Conservation (phyloP, 495 filamentous ascomycete genomes). For the Penicillium desertorum region DNA sequence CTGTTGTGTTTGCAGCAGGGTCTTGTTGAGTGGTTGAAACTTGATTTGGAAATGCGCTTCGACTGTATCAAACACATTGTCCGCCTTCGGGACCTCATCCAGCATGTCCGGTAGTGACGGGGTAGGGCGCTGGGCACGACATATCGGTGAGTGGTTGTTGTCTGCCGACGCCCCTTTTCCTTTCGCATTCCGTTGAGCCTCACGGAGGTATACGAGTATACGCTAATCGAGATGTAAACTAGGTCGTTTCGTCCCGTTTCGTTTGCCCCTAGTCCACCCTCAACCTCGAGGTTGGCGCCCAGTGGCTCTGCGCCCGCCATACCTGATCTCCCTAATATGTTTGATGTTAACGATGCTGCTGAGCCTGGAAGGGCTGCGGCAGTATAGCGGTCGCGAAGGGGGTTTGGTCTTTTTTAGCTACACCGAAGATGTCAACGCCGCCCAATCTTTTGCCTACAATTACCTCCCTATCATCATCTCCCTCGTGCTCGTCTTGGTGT, state of each 20-base stretch:
- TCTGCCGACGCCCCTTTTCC: background rate
- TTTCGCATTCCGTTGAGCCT: background rate
- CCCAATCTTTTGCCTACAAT: slow-evolving; percentile 41
- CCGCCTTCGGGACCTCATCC: slow-evolving; percentile 17
- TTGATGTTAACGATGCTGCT: slow-evolving; percentile 28
- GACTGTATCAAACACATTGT: slow-evolving; percentile 5
- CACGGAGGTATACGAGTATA: background rate
- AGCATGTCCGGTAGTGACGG: slow-evolving; percentile 25
- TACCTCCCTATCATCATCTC: slow-evolving; percentile 42
- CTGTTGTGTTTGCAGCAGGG: background rate
- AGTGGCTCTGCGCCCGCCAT: slow-evolving; percentile 37
- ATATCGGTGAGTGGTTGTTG: background rate
- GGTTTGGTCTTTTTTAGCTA: slow-evolving; percentile 37
- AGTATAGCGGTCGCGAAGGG: slow-evolving; percentile 34
- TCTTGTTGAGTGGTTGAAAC: slow-evolving; percentile 4
- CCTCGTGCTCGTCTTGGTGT: slow-evolving; percentile 36
- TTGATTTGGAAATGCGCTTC: slow-evolving; percentile 23
- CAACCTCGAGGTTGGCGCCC: slow-evolving; percentile 37
- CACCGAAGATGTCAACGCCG: slow-evolving; percentile 36
- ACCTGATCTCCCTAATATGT: slow-evolving; percentile 32
- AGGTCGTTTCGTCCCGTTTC: slow-evolving; percentile 25
- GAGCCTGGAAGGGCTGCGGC: slow-evolving; percentile 34
- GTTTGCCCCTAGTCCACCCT: background rate
- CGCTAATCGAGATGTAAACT: background rate
- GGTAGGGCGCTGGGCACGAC: slow-evolving; percentile 18